Percentiles rank a stretch among this genome's conserved stretches.
phyloP scores from a whole-genome alignment of 306 rosid species.

The Lagenaria siceraria region DNA sequence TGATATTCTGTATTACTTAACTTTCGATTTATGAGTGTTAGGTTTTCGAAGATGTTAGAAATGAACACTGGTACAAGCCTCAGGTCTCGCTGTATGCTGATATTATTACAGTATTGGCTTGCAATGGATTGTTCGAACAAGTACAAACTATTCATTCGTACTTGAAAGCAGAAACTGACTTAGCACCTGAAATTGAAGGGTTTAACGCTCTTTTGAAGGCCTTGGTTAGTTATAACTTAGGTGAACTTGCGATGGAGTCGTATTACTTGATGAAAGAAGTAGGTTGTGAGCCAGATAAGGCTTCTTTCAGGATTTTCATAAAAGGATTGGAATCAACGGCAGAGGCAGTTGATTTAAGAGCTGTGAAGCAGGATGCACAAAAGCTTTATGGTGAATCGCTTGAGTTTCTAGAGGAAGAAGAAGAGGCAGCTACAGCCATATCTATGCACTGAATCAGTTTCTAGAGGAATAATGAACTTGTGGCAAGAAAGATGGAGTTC shows the following conservation, averaged over 20 bases:
- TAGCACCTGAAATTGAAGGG: conserved; percentile 25
- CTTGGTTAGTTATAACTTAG: conserved; percentile 6
- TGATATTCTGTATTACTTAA: not conserved
- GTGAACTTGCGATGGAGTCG: conserved; percentile 25
- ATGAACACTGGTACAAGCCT: conserved; percentile 35
- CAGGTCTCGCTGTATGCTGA: conserved; percentile 30
- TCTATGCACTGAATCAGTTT: not conserved
- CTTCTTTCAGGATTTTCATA: conserved; percentile 22
- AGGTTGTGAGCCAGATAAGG: conserved; percentile 35
- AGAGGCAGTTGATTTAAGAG: conserved; percentile 13
- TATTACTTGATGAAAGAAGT: conserved; percentile 31
- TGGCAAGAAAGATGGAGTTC: not conserved
- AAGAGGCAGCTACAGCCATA: conserved; percentile 10
- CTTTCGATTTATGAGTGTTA: not conserved
- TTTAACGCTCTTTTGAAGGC: conserved; percentile 29
- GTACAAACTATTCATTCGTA: conserved; percentile 19
- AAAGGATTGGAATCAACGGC: conserved; percentile 28
- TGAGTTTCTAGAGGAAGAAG: conserved; percentile 25
- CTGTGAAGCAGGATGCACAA: conserved; percentile 31
- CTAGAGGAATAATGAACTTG: too few species aligned
- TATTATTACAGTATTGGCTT: conserved; percentile 22
- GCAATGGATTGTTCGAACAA: conserved; percentile 25
- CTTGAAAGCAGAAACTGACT: conserved; percentile 22
- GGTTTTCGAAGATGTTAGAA: conserved; percentile 34
- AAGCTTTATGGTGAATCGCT: conserved; percentile 25